phyloP scores from a whole-genome alignment of 768 basidiomycete genomes.

The Serpula lacrymans region DNA sequence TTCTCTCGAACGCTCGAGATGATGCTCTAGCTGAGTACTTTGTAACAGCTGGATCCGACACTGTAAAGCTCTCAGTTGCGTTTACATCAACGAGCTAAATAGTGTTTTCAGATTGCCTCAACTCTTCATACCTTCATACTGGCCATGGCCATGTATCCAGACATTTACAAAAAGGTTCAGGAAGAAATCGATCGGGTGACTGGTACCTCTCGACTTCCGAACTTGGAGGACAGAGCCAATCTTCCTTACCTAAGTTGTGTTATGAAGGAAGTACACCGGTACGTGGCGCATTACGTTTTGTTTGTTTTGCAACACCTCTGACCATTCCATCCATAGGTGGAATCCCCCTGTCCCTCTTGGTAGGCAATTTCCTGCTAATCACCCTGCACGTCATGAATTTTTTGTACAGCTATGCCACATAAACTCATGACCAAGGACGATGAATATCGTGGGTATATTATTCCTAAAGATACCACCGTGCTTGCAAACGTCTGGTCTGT shows the following conservation, averaged over 20 bases:
- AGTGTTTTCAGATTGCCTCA: slow-evolving; percentile 41
- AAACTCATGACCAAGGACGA: slow-evolving; percentile 46
- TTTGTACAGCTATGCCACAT: too few relatives aligned
- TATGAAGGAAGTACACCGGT: slow-evolving; percentile 24
- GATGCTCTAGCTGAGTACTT: slow-evolving; percentile 22
- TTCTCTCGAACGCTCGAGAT: slow-evolving; percentile 8
- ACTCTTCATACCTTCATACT: slow-evolving; percentile 48
- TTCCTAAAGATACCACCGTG: slow-evolving; percentile 44
- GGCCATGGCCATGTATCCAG: slow-evolving; percentile 52
- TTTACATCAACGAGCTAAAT: slow-evolving; percentile 5
- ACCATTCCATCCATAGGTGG: too few relatives aligned
- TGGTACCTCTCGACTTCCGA: slow-evolving; percentile 44
- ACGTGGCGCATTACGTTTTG: slow-evolving; percentile 16
- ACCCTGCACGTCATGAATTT: too few relatives aligned
- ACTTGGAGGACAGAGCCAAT: slow-evolving; percentile 37
- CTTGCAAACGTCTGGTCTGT: slow-evolving; percentile 46
- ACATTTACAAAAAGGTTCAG: slow-evolving; percentile 46
- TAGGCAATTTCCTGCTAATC: too few relatives aligned
- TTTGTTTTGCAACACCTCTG: too few relatives aligned
- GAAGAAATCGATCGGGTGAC: slow-evolving; percentile 48
- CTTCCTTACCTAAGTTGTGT: slow-evolving; percentile 38
- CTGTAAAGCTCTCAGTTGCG: slow-evolving; percentile 9
- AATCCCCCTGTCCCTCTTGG: slow-evolving; percentile 11
- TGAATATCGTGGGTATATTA: slow-evolving; percentile 39
- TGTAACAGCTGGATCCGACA: slow-evolving; percentile 29